Evolutionary conservation across 2,329 filamentous ascomycete genomes (phyloP).

Genomic region (Colletotrichum plurivorum): DNA sequence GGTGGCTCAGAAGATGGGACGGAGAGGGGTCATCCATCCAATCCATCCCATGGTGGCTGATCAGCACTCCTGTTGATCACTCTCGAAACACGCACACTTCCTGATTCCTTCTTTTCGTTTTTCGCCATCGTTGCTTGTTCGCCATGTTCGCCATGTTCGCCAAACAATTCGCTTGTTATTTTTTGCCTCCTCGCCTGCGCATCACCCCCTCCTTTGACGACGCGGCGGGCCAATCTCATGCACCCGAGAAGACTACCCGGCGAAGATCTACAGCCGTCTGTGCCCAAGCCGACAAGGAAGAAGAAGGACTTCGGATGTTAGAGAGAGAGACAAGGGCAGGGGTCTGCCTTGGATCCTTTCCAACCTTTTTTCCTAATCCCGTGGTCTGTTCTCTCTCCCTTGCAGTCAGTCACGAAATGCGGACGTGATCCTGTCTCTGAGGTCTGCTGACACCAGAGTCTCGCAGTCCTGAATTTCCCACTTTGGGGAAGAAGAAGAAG

Average conservation of each 20-base stretch:
- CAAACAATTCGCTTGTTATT: neutral
- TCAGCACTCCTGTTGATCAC: conserved; percentile 31
- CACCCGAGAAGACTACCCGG: neutral
- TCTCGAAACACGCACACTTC: conserved; percentile 6
- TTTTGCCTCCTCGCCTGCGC: neutral
- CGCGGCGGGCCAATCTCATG: neutral
- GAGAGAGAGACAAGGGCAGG: conserved; percentile 17
- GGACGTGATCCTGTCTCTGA: neutral
- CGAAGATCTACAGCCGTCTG: conserved; percentile 7
- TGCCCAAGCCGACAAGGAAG: neutral
- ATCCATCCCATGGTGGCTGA: conserved; percentile 22
- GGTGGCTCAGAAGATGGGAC: no score
- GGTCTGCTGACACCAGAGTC: conserved; percentile 6
- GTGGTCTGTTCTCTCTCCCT: conserved; percentile 2
- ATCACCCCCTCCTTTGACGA: conserved; percentile 4
- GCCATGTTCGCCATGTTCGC: no score
- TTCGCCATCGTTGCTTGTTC: neutral
- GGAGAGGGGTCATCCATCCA: neutral
- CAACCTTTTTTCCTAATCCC: neutral
- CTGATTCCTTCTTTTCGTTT: conserved; percentile 5
- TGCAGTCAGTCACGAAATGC: neutral
- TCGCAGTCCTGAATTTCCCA: neutral
- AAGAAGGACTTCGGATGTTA: conserved; percentile 4
- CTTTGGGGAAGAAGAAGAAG: neutral
- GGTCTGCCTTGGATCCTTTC: conserved; percentile 1